Base-by-base conservation (phyloP, 176 grass and related monocot species). In the Microstegium vimineum region DNA sequence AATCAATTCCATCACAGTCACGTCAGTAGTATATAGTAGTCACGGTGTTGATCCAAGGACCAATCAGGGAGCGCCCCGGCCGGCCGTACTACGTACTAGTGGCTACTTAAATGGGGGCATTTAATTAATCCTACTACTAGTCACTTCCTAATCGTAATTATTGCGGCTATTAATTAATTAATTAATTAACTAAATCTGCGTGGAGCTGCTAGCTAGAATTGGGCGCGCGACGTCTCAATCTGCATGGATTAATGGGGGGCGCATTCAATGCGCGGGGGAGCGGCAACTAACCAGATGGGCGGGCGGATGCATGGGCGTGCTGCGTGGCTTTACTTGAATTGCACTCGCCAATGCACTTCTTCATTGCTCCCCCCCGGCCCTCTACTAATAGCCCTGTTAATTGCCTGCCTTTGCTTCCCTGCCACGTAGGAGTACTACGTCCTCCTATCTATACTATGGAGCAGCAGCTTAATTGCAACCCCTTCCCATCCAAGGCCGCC, bases 201-300 rank as follows among this genome's bases (percentile, higher is more conserved):
- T 2, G 9, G 8, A 11, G 38, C 0, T 41, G 9, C 38, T 42
- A 13, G 9, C 2, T 41, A 15, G 45, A 49, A 17, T 6, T 17
- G 46, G 15, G 45, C 45, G 15, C 15, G 45, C 45, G 46, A 8
- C 36, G 63, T 82, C 85, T 4, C 18, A 23, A 15, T 85, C 77
- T 65, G 72, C 87, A 66, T 89, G 83, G 82, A 59, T 82, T 57
- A 45, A 89, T 59, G 8, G 72, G 35, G 73, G 28, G 36, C 73
- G 36, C 73, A 86, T 86, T 86, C 33, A 78, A 6, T 64, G 26
- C 22, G 12, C n/a, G n/a, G 28, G 57, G 70, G 35, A 30, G 36
- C 75, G 46, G 74, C 86, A 81, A 69, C 27, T 15, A 65, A 81
- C 51, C 45, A 71, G 33, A 28, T 62, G 46, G 36, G 27, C 13